Conservation (phyloP, 2,329 filamentous ascomycete genomes). For the Beauveria caledonica region DNA sequence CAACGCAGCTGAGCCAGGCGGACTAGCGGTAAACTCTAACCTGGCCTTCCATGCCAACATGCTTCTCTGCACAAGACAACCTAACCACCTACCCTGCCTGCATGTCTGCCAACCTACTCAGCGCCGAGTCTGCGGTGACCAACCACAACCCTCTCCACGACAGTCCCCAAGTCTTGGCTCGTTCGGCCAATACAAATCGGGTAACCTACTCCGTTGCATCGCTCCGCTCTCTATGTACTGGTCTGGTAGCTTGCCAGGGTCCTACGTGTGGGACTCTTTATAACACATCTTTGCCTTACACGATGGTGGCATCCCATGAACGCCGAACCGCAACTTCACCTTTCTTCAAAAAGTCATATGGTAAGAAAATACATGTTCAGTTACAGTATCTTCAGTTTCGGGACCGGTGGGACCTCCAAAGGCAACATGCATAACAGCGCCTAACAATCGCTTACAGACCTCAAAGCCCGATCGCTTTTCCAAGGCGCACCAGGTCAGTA, state of each 20-base stretch:
- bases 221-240: too few species aligned
- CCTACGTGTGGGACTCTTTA: background rate
- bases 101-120: background rate
- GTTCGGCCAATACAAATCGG: background rate
- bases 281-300: background rate
- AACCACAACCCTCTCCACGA: background rate
- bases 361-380: background rate
- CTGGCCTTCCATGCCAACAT: background rate
- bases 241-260: background rate
- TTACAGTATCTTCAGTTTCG: background rate
- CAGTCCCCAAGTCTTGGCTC: background rate
- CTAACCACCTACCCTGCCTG: background rate
- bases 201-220: background rate
- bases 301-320: background rate
- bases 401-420: background rate
- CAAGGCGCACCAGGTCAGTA: background rate
- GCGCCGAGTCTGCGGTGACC: background rate
- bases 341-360: too few species aligned
- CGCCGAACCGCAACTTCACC: background rate
- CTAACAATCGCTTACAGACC: background rate
- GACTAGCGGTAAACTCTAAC: conserved; percentile 1
- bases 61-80: background rate
- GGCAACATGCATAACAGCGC: background rate
- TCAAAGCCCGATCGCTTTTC: background rate
- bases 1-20: background rate